These are phyloP conservation scores for Crataegus laevigata DNA, from an alignment of 306 rosid species.

Conservation along the genomic window DNA sequence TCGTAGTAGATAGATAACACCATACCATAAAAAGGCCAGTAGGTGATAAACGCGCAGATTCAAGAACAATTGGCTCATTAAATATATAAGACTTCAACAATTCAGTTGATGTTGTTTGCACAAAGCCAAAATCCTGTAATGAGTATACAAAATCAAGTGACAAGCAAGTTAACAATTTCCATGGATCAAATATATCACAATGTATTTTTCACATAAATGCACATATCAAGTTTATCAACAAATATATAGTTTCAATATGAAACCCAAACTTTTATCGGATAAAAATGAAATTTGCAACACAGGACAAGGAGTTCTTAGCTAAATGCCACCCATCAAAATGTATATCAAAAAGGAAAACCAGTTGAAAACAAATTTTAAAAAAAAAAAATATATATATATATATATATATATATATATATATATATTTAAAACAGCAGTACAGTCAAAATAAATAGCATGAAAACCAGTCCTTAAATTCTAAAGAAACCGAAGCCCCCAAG, in stretches of 20 bases:
- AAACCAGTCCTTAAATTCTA: background rate
- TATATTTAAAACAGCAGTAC: background rate
- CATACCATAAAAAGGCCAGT: conserved; percentile 56
- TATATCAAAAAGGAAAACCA: background rate
- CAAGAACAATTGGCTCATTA: conserved; percentile 63
- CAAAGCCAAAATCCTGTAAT: conserved; percentile 76
- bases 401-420: too few species aligned
- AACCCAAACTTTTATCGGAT: background rate
- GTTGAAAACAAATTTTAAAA: background rate
- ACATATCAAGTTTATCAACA: background rate
- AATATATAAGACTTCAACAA: conserved; percentile 69
- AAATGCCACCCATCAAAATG: background rate
- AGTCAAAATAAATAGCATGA: background rate
- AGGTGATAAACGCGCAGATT: conserved; percentile 55
- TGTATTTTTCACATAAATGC: background rate
- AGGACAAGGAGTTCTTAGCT: background rate
- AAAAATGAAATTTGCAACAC: background rate
- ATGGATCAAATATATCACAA: background rate
- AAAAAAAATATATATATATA: too few species aligned
- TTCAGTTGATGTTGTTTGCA: conserved; percentile 83
- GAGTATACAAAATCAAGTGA: conserved; percentile 21
- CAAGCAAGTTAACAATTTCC: conserved; percentile 4
- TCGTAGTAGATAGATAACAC: conserved; percentile 2
- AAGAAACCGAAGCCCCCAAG: background rate
- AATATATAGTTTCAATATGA: background rate